Conservation (phyloP, 2,329 filamentous ascomycete genomes). For the Tricladium varicosporioides region DNA sequence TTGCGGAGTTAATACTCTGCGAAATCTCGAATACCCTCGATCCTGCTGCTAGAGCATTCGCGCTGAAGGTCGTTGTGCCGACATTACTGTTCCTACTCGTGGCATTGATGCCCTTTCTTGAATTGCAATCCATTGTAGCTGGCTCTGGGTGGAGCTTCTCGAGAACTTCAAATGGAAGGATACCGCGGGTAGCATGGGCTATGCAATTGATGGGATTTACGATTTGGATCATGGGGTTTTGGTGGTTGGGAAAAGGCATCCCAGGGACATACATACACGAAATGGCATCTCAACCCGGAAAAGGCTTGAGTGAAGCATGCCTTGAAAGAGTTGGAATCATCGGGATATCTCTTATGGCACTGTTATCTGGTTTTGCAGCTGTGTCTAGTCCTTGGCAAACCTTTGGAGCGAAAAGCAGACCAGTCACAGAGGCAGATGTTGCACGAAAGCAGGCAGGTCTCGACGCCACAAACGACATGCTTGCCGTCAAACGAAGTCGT, state of each 20-base stretch:
- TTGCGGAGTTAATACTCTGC: conserved; percentile 78
- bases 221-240: conserved; percentile 72
- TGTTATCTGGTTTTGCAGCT: conserved; percentile 86
- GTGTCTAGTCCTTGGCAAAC: conserved; percentile 85
- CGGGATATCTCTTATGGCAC: conserved; percentile 81
- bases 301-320: conserved; percentile 45
- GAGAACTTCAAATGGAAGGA: conserved; percentile 52
- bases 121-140: conserved; percentile 58
- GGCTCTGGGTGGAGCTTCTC: conserved; percentile 61
- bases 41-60: conserved; percentile 62
- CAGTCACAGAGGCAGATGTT: conserved; percentile 72
- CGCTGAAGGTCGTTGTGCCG: conserved; percentile 67
- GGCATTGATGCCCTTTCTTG: conserved; percentile 73
- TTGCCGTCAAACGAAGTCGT: conserved; percentile 70
- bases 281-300: conserved; percentile 38
- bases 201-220: conserved; percentile 62
- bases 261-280: conserved; percentile 51
- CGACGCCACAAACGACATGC: conserved; percentile 76
- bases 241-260: conserved; percentile 68
- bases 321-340: conserved; percentile 76
- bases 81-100: conserved; percentile 71
- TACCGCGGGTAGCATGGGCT: conserved; percentile 61
- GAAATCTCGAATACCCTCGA: conserved; percentile 79
- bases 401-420: conserved; percentile 63
- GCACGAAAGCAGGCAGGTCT: conserved; percentile 75